phyloP scores from a whole-genome alignment of 75 land plant species.

The Adiantum capillusveneris region DNA sequence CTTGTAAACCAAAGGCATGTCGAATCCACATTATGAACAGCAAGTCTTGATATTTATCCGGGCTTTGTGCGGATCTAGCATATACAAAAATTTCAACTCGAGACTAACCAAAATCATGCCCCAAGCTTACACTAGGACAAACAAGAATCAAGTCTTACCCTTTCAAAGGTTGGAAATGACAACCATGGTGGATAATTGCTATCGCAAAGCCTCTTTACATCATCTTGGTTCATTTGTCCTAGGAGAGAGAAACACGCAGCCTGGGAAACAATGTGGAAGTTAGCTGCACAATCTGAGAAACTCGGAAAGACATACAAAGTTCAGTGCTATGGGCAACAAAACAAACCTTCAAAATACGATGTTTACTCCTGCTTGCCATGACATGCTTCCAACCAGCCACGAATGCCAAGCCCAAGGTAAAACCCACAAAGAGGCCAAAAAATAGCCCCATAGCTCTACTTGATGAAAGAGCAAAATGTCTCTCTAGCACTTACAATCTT shows the following conservation, averaged over 20 bases:
- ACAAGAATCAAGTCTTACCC: no score
- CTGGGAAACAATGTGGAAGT: constrained; percentile 24
- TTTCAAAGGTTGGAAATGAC: constrained; percentile 74
- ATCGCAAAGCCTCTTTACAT: constrained; percentile 63
- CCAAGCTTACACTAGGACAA: no score
- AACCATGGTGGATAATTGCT: constrained; percentile 75
- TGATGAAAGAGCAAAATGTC: no score
- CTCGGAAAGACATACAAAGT: not conserved
- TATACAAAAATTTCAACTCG: no score
- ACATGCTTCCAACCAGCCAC: constrained; percentile 6
- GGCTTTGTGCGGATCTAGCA: no score
- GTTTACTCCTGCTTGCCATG: constrained; percentile 3
- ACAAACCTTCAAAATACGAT: constrained; percentile 5
- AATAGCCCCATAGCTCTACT: constrained; percentile 7
- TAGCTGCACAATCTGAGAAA: not conserved
- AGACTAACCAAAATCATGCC: no score
- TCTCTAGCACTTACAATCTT: no score
- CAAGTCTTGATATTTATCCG: no score
- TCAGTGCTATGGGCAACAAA: not conserved
- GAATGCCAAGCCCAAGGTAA: constrained; percentile 1
- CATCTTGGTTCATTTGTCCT: constrained; percentile 53
- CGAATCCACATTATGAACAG: no score
- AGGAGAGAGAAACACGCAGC: constrained; percentile 57
- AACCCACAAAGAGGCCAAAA: constrained; percentile 5
- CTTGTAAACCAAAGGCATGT: no score